Evolutionary conservation across 768 basidiomycete species (phyloP), one percentile per base, ranked within the genome.

Genomic region (Boletus reticuloceps): DNA sequence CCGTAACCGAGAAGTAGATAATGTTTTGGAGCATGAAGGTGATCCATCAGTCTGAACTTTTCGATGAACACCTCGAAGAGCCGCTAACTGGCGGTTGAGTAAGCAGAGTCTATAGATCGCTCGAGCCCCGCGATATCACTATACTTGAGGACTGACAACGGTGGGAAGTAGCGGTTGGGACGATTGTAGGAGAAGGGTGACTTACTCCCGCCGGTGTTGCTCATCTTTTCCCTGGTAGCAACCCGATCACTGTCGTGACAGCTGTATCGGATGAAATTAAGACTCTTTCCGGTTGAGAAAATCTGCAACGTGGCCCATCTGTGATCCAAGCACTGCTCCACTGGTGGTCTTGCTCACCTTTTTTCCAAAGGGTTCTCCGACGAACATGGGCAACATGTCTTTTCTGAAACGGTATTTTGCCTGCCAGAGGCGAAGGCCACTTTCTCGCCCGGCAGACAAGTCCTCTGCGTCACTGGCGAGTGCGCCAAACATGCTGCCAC

Each of bases 221-320:
- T 89, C 77, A 97, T 87, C 69, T 89, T 92, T 67, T 94, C 89
- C 48, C 93, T 83, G 16, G 92, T 95, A n/a, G 85, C 84, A 12
- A 98, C 92, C 97, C 97, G 98, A 59, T 97, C 94, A 54, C 85
- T 91, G 69, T 99, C 97, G 44, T 91, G 88, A 66, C 97, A 99
- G 62, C 89, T 95, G 72, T 98, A 98, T 20, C 95, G 86, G 60
- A 98, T 98, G 63, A 98, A 99, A 69, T 98, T 98, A 69, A 99
- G 78, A 66, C 94, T 97, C 72, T 94, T 94, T 19, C 97, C 96
- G 0, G 96, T 98, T 11, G 96, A 98, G 67, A 97, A 98, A 37
- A 99, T 99, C 96, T 99, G 59, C 14, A 14, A 54, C 29, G 6
- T 39, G 6, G 45, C 8, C 2, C n/a, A 42, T 29, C 5, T 48